Evolutionary conservation across 2,329 filamentous ascomycete species (phyloP), one percentile per base, ranked within the genome.

Genomic region (Botrytis byssoidea): DNA sequence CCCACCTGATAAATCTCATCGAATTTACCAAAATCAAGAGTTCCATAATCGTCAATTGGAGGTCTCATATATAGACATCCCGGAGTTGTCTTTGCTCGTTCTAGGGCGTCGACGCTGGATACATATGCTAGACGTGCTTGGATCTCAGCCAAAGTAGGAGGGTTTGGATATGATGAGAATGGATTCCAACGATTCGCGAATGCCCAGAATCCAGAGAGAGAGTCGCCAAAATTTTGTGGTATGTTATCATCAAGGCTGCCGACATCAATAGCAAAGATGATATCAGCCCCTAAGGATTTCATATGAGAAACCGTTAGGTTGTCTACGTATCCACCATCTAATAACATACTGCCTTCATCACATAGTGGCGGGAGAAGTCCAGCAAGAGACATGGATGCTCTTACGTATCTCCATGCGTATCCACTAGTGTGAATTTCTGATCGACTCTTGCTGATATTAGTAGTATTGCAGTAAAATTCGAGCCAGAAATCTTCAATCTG

Each of bases 401-500:
- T 89, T 37, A 99, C 93, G 79, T 99, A 99, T 60, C 97, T 90
- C 96, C 96, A 99, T 0, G 96, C 95, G 80, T 99, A 99, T 22
- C 96, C 96, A 75, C 93, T 96, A 0, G 94, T 98, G 83, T 99
- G 96, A 77, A 97, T 95, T 81, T 99, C 96, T 4, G 90, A 90
- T 32, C 95, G 89, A 75, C 93, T 96, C 82, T 97, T 97, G 84
- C 93, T 97, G 83, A 99, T 98, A 82, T 98, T 99, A 55, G 97
- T 99, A 0, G 96, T 98, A 83, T 99, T 99, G 87, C 97, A 99
- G 84, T 99, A 99, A 82, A 94, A 99, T 78, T 97, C 94, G 18
- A 99, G 88, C 96, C 96, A 99, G 80, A 98, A 99, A 82, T 99
- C 96, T 83, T 99, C 96, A 74, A 99, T 98, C 81, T 98, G 96